Conservation (phyloP, 495 filamentous ascomycete species). For the Penicillium silybi region DNA sequence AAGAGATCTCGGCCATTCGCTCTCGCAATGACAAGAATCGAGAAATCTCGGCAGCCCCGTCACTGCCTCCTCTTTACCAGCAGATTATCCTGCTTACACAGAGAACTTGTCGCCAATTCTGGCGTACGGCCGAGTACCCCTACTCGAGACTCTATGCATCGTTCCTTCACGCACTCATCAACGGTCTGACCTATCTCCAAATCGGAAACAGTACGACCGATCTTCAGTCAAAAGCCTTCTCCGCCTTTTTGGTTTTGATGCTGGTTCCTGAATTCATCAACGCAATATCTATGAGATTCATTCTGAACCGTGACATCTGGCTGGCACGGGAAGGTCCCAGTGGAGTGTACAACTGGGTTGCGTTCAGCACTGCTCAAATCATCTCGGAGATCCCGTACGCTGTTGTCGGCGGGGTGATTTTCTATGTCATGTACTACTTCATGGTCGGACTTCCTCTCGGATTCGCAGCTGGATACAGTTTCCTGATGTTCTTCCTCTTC, state of each 20-base stretch:
- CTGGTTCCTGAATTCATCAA: slow-evolving; percentile 72
- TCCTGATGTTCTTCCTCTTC: slow-evolving; percentile 75
- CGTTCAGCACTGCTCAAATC: slow-evolving; percentile 67
- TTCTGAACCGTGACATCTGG: slow-evolving; percentile 64
- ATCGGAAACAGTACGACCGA: slow-evolving; percentile 62
- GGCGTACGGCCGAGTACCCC: slow-evolving; percentile 72
- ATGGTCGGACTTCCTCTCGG: slow-evolving; percentile 59
- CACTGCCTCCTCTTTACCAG: slow-evolving; percentile 60
- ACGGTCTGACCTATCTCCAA: slow-evolving; percentile 70
- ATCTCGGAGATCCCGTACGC: slow-evolving; percentile 73
- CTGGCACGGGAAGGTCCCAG: slow-evolving; percentile 71
- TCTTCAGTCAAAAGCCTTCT: slow-evolving; percentile 75
- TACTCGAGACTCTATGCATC: slow-evolving; percentile 80
- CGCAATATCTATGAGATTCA: slow-evolving; percentile 74
- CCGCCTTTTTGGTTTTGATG: slow-evolving; percentile 77
- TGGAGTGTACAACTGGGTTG: slow-evolving; percentile 70
- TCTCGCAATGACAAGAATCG: slow-evolving; percentile 50
- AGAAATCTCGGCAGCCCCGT: slow-evolving; percentile 51
- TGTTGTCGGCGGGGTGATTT: slow-evolving; percentile 63
- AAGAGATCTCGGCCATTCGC: slow-evolving; percentile 56
- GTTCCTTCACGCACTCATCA: slow-evolving; percentile 68
- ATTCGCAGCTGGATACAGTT: slow-evolving; percentile 69
- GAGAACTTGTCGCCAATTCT: slow-evolving; percentile 65
- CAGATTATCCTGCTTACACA: slow-evolving; percentile 63
- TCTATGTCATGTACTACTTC: slow-evolving; percentile 73